phyloP scores from a whole-genome alignment of 1,284 basidiomycete genomes.

The Ceratobasidium sp. region DNA sequence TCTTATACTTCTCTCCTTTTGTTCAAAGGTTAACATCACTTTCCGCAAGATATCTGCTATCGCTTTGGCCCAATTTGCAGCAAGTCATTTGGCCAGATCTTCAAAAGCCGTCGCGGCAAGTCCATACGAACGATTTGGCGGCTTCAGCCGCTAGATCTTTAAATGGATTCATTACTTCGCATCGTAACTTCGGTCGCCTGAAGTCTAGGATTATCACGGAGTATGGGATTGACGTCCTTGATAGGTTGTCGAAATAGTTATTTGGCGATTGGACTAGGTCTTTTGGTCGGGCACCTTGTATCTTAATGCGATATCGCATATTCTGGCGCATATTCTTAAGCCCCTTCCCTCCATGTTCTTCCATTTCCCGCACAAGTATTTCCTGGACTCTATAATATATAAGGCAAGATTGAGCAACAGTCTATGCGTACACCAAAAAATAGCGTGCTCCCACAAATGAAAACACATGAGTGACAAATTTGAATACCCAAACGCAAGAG shows the following conservation, averaged over 20 bases:
- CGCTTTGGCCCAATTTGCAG: slow-evolving; percentile 7
- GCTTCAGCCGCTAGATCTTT: neutral
- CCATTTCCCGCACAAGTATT: neutral
- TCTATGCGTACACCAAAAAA: neutral
- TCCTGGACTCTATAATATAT: neutral
- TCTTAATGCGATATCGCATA: neutral
- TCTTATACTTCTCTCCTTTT: neutral
- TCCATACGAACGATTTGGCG: neutral
- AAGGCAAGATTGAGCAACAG: neutral
- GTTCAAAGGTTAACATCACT: neutral
- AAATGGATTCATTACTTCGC: neutral
- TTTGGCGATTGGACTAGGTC: neutral
- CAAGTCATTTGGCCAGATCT: neutral
- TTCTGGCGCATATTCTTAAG: no score
- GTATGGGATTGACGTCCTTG: neutral
- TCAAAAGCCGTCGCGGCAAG: no score
- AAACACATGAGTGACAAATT: neutral
- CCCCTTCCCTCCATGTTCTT: no score
- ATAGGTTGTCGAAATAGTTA: neutral
- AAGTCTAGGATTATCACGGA: neutral
- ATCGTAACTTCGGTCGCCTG: neutral
- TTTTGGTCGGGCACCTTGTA: neutral
- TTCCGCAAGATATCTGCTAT: neutral
- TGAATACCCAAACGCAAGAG: neutral
- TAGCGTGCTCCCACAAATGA: neutral